Evolutionary conservation across 2,329 filamentous ascomycete species (phyloP).

Genomic region (Fusarium pseudocircinatum): DNA sequence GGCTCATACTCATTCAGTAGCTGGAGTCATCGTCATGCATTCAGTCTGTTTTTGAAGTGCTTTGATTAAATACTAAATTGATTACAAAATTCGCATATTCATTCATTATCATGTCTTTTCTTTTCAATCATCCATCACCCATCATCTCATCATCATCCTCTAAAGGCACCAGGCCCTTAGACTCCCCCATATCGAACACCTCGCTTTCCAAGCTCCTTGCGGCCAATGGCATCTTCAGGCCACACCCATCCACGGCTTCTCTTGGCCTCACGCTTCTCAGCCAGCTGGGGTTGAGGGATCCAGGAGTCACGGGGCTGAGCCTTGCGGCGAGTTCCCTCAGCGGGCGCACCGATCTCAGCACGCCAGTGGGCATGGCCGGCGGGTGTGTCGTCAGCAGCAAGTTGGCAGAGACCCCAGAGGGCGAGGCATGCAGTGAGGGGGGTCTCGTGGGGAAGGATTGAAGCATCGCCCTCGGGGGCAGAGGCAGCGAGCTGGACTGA

Average conservation of each 20-base stretch:
- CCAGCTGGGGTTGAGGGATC: constrained; percentile 78
- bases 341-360: constrained; percentile 78
- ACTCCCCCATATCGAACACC: constrained; percentile 65
- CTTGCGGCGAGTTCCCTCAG: constrained; percentile 76
- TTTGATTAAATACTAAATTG: constrained; percentile 28
- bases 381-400: constrained; percentile 67
- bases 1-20: not conserved
- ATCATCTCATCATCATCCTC: constrained; percentile 24
- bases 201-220: constrained; percentile 76
- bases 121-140: constrained; percentile 28
- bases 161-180: constrained; percentile 23
- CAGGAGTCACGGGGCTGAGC: constrained; percentile 75
- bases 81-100: constrained; percentile 9
- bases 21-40: not conserved
- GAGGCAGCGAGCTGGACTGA: constrained; percentile 65
- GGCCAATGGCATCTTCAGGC: constrained; percentile 76
- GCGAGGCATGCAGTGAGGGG: constrained; percentile 77
- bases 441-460: constrained; percentile 49
- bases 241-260: constrained; percentile 77
- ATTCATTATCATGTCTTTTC: constrained; percentile 29
- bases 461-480: constrained; percentile 43
- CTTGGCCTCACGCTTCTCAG: constrained; percentile 82
- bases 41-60: not conserved
- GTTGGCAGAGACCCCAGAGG: constrained; percentile 80
- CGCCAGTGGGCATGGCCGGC: constrained; percentile 69